phyloP scores from a whole-genome alignment of 345 rosid genomes.

The Eucalyptus melliodora region DNA sequence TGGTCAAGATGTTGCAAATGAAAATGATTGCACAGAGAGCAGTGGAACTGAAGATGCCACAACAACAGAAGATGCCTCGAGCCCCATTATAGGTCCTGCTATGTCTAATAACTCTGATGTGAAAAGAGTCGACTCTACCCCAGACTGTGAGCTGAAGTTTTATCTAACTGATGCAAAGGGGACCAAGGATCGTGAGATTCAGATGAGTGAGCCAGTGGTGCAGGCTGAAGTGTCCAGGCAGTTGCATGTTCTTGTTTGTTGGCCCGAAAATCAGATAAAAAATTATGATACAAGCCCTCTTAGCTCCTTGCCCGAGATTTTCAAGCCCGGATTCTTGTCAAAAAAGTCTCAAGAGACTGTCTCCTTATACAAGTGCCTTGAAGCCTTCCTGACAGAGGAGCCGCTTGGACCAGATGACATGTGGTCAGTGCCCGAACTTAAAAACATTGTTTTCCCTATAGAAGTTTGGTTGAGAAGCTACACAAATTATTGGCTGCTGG shows the following conservation, averaged over 20 bases:
- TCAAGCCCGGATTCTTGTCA: conserved; percentile 41
- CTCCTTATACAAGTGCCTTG: conserved; percentile 83
- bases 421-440: conserved; percentile 52
- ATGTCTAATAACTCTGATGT: conserved; percentile 5
- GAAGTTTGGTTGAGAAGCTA: background rate
- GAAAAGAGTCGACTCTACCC: conserved; percentile 23
- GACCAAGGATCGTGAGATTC: conserved; percentile 32
- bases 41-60: conserved; percentile 23
- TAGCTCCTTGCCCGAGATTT: conserved; percentile 63
- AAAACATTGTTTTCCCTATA: background rate
- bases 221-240: conserved; percentile 19
- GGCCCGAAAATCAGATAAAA: conserved; percentile 61
- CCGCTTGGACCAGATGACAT: conserved; percentile 99
- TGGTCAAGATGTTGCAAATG: conserved; percentile 16
- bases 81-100: conserved; percentile 13
- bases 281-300: conserved; percentile 41
- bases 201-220: conserved; percentile 39
- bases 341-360: conserved; percentile 80
- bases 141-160: conserved; percentile 46
- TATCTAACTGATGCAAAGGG: conserved; percentile 69
- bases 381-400: conserved; percentile 94
- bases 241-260: conserved; percentile 58
- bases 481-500: background rate
- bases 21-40: conserved; percentile 8
- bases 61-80: conserved; percentile 9